Evolutionary conservation across 306 rosid genomes (phyloP).

Genomic region (Ceratonia siliqua): DNA sequence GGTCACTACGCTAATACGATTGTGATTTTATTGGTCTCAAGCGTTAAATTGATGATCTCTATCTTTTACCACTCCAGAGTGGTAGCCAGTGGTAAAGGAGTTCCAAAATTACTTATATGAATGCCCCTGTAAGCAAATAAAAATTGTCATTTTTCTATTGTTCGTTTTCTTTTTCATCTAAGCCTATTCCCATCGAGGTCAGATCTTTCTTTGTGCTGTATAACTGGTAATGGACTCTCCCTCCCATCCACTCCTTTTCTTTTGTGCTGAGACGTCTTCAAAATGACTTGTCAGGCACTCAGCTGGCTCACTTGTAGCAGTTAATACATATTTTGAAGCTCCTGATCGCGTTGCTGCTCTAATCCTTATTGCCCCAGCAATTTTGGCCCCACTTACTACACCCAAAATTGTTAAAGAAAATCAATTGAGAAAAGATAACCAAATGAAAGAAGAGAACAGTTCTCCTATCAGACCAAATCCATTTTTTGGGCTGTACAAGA

Average conservation of each 20-base stretch:
- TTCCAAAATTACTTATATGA: not conserved
- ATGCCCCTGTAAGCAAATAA: constrained; percentile 15
- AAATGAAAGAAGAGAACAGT: constrained; percentile 45
- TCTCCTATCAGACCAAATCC: constrained; percentile 41
- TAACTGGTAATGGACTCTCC: not conserved
- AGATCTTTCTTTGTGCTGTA: constrained; percentile 5
- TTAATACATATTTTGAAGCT: constrained; percentile 82
- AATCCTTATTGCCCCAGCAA: constrained; percentile 86
- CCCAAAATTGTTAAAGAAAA: constrained; percentile 43
- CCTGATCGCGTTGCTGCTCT: constrained; percentile 88
- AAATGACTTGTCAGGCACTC: constrained; percentile 75
- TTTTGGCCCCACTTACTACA: constrained; percentile 61
- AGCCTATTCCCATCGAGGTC: constrained; percentile 6
- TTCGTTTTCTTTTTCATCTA: not conserved
- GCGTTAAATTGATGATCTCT: constrained; percentile 20
- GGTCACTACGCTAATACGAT: not conserved
- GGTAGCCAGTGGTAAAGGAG: not conserved
- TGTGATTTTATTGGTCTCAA: constrained; percentile 11
- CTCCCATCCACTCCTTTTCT: not conserved
- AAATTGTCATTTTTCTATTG: not conserved
- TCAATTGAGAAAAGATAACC: constrained; percentile 39
- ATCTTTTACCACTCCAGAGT: not conserved
- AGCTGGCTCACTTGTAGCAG: constrained; percentile 85
- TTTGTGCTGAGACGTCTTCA: constrained; percentile 27
- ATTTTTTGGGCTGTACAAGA: constrained; percentile 49